Conservation (phyloP, 345 rosid species). For the Melaleuca quinquenervia region DNA sequence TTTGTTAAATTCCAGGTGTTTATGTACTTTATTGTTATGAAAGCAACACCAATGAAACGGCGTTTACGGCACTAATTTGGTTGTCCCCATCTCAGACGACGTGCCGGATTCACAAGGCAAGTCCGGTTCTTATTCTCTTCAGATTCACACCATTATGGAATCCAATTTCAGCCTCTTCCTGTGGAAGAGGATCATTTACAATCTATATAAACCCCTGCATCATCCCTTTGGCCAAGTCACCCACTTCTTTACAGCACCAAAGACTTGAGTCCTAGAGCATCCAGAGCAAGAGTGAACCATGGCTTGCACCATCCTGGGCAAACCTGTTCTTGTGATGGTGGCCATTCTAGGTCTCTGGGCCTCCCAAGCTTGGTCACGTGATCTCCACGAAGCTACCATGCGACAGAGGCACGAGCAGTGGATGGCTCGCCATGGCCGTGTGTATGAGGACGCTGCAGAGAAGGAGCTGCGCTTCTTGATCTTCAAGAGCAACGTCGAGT, state of each 20-base stretch:
- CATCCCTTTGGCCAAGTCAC: background rate
- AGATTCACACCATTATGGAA: background rate
- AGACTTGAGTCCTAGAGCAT: background rate
- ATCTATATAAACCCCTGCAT: background rate
- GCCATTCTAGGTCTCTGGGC: background rate
- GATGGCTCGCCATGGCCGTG: background rate
- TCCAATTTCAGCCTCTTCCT: background rate
- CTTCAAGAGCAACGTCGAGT: conserved; percentile 18
- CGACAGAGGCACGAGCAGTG: background rate
- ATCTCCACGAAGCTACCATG: background rate
- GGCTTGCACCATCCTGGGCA: background rate
- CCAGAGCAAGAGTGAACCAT: background rate
- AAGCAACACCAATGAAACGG: background rate
- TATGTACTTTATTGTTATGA: background rate
- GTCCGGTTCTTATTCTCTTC: background rate
- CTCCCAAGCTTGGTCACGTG: background rate
- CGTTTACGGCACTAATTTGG: background rate
- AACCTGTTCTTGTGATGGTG: background rate
- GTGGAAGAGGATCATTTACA: background rate
- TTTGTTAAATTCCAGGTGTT: background rate
- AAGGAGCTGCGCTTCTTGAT: conserved; percentile 16
- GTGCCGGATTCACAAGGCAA: background rate
- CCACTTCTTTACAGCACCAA: background rate
- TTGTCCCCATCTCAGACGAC: background rate
- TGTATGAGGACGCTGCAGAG: conserved; percentile 8